Evolutionary conservation across 2,329 filamentous ascomycete species (phyloP), one percentile per base, ranked within the genome.

Genomic region (Clarireedia monteithiana): DNA sequence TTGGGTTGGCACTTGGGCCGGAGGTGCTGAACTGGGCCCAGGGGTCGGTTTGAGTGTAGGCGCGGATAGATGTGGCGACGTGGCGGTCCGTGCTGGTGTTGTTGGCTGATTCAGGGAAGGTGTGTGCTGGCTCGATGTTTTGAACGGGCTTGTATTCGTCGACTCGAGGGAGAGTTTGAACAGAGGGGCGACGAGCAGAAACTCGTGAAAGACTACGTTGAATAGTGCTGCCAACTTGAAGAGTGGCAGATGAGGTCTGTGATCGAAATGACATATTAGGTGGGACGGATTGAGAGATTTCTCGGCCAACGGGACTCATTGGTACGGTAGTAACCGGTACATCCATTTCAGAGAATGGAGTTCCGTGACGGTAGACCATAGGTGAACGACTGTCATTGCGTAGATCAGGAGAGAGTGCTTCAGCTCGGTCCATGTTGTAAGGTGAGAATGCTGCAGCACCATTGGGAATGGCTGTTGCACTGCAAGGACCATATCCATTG

Each of bases 311-410:
- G 6, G 88, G 88, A 0, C 86, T 88, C 15, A 83, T 65, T 1
- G 83, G 82, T 45, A 91, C 76, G 2, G 85, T 80, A 0, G 89
- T 94, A 58, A 95, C 74, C 0, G 92, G 91, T 12, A 91, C 84
- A 68, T 96, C 92, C 78, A 92, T 86, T 67, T 95, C 91, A 2
- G 91, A 95, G 69, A 91, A 88, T 15, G 91, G 91, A 0, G 89
- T 95, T n/a, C 83, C 86, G 61, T 89, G 85, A 54, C 88, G 84
- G 72, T 91, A 91, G 44, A 86, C 75, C 20, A 76, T 80, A 50
- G 86, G 79, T 1, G 80, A 81, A 50, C 68, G 69, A 5, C 67
- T 69, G 47, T 68, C 65, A 23, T 68, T 81, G 59, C 79, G 76
- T 55, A 83, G 73, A 15, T 83, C 82, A 10, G 79, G 77, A 4